Conservation (phyloP, 352 stramenopile species). For the Blastocystis sp. region DNA sequence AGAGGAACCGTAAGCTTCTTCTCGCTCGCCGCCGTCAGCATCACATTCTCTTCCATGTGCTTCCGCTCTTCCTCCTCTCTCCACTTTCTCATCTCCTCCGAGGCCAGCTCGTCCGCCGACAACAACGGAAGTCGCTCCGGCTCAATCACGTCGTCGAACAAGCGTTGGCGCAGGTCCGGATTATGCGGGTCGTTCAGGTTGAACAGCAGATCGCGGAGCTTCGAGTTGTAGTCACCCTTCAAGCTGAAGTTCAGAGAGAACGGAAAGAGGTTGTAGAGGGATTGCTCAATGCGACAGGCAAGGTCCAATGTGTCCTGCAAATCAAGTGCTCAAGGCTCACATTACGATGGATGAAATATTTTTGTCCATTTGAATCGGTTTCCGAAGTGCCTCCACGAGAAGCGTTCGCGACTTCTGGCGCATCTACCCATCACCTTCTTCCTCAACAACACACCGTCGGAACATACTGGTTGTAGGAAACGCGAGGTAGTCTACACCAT, state of each 20-base stretch:
- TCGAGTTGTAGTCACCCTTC: conserved; percentile 12
- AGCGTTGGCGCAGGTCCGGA: conserved; percentile 13
- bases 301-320: conserved; percentile 5
- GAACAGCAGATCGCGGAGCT: conserved; percentile 21
- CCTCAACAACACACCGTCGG: neutral
- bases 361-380: neutral
- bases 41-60: conserved; percentile 44
- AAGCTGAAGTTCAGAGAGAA: neutral
- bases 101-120: conserved; percentile 17
- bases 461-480: conserved; percentile 22
- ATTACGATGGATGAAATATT: neutral
- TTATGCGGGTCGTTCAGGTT: conserved; percentile 21
- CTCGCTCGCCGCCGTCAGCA: conserved; percentile 16
- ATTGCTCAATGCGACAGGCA: conserved; percentile 45
- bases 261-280: conserved; percentile 45
- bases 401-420: neutral
- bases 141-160: conserved; percentile 27
- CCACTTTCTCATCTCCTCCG: conserved; percentile 12
- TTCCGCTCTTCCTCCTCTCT: conserved; percentile 40
- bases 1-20: neutral
- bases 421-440: neutral
- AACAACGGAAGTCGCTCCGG: conserved; percentile 37
- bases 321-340: neutral
- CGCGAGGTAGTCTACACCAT: neutral
- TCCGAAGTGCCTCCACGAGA: neutral